Conservation (phyloP, 2,329 filamentous ascomycete species). For the Pyricularia grisea region DNA sequence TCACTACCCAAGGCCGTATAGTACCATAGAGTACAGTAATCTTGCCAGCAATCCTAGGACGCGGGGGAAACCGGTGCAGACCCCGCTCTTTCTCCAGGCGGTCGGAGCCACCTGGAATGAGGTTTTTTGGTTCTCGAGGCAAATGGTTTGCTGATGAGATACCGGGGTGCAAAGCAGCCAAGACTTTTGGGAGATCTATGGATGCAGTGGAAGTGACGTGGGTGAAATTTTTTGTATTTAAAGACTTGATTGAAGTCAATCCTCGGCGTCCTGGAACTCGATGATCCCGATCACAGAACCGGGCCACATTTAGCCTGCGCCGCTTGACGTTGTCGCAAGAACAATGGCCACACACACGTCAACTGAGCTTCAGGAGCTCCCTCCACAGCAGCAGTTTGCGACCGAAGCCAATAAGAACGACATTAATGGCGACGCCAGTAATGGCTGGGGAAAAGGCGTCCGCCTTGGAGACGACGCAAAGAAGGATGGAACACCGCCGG, state of each 20-base stretch:
- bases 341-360: background rate
- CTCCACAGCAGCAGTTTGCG: background rate
- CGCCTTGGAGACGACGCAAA: background rate
- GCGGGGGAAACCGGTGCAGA: background rate
- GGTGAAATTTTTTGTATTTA: background rate
- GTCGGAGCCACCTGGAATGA: background rate
- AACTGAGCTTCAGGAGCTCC: background rate
- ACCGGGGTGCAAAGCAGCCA: background rate
- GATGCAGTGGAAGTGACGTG: background rate
- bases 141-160: background rate
- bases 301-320: no score
- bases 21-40: no score
- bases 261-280: background rate
- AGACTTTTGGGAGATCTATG: background rate
- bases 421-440: background rate
- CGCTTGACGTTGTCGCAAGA: background rate
- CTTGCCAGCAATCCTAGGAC: background rate
- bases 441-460: constrained; percentile 1
- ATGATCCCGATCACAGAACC: no score
- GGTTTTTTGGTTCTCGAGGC: background rate
- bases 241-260: background rate
- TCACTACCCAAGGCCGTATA: no score
- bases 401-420: background rate
- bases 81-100: background rate
- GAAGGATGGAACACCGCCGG: background rate